Evolutionary conservation across 345 rosid genomes (phyloP).

Genomic region (Euphorbia lathyris): DNA sequence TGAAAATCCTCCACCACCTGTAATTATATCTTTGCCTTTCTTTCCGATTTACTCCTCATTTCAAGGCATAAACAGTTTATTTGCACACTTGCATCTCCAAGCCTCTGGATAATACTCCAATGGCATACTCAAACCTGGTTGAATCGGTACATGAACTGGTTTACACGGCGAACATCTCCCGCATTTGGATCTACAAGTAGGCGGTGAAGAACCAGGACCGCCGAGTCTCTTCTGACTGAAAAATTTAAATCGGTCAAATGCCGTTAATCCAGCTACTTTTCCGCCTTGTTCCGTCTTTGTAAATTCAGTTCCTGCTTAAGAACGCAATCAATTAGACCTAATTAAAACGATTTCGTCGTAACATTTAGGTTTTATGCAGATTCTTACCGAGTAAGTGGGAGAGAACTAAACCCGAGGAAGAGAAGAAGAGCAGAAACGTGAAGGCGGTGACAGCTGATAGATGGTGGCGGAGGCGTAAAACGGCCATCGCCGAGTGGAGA

Average conservation of each 20-base stretch:
- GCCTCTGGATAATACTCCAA: slow-evolving; percentile 97
- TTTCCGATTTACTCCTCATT: neutral
- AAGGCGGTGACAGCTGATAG: slow-evolving; percentile 41
- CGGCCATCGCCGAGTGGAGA: slow-evolving; percentile 49
- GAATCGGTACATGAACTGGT: slow-evolving; percentile 87
- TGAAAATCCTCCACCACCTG: neutral
- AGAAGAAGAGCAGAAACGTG: slow-evolving; percentile 53
- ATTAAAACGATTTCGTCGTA: too few species aligned
- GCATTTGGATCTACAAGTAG: slow-evolving; percentile 86
- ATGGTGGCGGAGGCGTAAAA: slow-evolving; percentile 35
- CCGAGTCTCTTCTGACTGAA: slow-evolving; percentile 38
- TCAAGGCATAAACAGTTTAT: slow-evolving; percentile 76
- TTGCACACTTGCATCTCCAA: slow-evolving; percentile 96
- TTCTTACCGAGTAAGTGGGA: slow-evolving; percentile 32
- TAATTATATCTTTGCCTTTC: neutral
- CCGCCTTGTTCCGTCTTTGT: slow-evolving; percentile 32
- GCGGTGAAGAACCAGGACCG: slow-evolving; percentile 79
- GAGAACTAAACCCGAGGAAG: slow-evolving; percentile 30
- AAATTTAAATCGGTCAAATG: slow-evolving; percentile 18
- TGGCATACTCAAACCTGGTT: slow-evolving; percentile 63
- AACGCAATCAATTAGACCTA: neutral
- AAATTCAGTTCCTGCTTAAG: slow-evolving; percentile 28
- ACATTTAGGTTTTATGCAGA: too few species aligned
- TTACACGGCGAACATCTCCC: slow-evolving; percentile 74
- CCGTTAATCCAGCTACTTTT: slow-evolving; percentile 26